phyloP scores from a whole-genome alignment of 106 monocot species.

The Apostasia shenzhenica region DNA sequence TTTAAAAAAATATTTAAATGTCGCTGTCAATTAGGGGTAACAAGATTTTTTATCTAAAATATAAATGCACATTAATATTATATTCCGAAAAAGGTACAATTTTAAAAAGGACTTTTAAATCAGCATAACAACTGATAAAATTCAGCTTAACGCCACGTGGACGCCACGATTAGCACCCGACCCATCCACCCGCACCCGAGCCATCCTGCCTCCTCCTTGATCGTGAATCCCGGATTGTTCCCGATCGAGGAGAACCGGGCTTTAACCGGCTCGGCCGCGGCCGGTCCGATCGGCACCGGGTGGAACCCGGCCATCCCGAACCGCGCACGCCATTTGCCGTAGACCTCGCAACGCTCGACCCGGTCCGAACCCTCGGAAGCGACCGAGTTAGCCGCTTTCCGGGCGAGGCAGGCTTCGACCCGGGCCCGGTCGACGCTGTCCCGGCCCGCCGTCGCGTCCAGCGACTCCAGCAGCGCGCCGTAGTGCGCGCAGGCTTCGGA shows the following conservation, averaged over 20 bases:
- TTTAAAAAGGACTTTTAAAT: no score
- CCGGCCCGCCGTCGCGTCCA: slow-evolving; percentile 15
- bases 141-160: slow-evolving; percentile 31
- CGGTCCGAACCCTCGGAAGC: slow-evolving; percentile 33
- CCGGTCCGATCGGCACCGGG: slow-evolving; percentile 14
- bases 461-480: slow-evolving; percentile 39
- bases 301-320: slow-evolving; percentile 53
- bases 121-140: not conserved
- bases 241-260: slow-evolving; percentile 19
- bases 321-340: slow-evolving; percentile 58
- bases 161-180: slow-evolving; percentile 32
- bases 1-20: no score
- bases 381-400: slow-evolving; percentile 23
- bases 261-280: slow-evolving; percentile 10
- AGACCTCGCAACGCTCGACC: slow-evolving; percentile 44
- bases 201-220: slow-evolving; percentile 32
- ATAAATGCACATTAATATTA: no score
- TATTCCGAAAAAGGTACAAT: no score
- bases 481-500: slow-evolving; percentile 35
- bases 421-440: slow-evolving; percentile 10
- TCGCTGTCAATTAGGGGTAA: no score
- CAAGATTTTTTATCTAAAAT: no score
- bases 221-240: slow-evolving; percentile 25
- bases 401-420: slow-evolving; percentile 22
- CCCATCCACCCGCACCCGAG: slow-evolving; percentile 43